Base-by-base conservation (phyloP, 2,329 filamentous ascomycete genomes). In the Pleurostoma richardsiae region DNA sequence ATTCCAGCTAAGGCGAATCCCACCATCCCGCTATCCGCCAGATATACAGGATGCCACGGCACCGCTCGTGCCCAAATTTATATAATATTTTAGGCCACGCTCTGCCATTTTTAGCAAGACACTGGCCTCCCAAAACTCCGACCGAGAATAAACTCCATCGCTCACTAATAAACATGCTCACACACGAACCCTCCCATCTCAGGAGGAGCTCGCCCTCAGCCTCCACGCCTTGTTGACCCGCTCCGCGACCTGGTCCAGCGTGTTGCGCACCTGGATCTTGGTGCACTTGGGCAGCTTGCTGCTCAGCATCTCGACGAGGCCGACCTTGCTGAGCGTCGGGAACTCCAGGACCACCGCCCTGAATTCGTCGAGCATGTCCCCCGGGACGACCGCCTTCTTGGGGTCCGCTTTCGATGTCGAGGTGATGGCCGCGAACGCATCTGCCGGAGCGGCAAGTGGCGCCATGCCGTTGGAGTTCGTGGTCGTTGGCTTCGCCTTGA, bases 251-350 rank as follows among this genome's bases (percentile, higher is more conserved):
- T 68, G 67, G 50, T 82, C 82, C 26, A 94, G 68, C 0, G 87
- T 91, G 45, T 82, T 78, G 58, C 82, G 86, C 55, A 95, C 82
- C 28, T 82, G 79, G 26, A 82, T 79, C 56, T 85, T 88, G 2
- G 84, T 80, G 41, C 84, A 76, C 51, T 83, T 83, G 1, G 84
- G 80, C 54, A 92, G 90, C 54, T 81, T 76, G 59, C 86, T 84
- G 64, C 90, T 88, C 50, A 95, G 65, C 4, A 86, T 75, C 63
- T 92, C 88, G 6, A 89, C 74, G 55, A 94, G 68, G 6, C 86
- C 88, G 2, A 83, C 66, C 66, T 94, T 94, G 38, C 81, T 87
- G 42, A 90, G 70, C 39, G 63, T 66, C 19, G 60, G 61, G 53
- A 66, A 65, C 40, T 86, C 79, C 52, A 83, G 67, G n/a, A 95